Evolutionary conservation across 2,329 filamentous ascomycete genomes (phyloP), one percentile per base, ranked within the genome.

Genomic region (Colletotrichum karsti): DNA sequence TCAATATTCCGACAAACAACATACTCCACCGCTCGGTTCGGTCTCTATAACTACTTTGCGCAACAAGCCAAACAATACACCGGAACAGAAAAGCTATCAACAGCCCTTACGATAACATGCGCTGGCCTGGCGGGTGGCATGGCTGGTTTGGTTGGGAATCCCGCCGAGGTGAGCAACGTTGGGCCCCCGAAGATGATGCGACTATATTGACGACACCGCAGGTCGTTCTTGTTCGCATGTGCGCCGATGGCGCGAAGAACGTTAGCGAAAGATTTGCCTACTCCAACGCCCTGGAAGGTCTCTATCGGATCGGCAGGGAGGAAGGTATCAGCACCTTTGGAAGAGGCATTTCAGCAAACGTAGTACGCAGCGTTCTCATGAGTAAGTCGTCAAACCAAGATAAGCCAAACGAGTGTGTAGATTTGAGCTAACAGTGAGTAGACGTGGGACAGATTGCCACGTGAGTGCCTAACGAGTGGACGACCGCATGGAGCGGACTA

Each of bases 391-490:
- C 24, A 24, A 22, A 10, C 13, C 9, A 35, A 6, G n/a, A 6
- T 10, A 1, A 20, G 50, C 50, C 30, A 53, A 53, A 84, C 83
- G 82, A 84, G 80, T 81, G 63, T 69, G 77, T 78, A 10, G n/a
- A 30, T 63, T 50, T n/a, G 35, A 50, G 51, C 72, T 75, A 65
- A 76, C 56, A 7, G 1, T 12, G 5, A 0, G 1, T 37, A 53
- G 80, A 83, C 67, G 80, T 83, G 5, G 81, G 79, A 5, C 81
- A 83, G 61, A 83, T 83, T 15, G 81, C 81, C 56, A 81, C 81
- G 77, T 83, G 71, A 71, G 77, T 74, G 28, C 61, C 24, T 20
- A 68, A 46, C 4, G 65, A 65, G 39, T 18, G 65, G 61, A 67
- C 50, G 26, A 15, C 50, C 41, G 8, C 18, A 12, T 35, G n/a